Percentiles rank a stretch among this genome's conserved stretches.
Evolutionary conservation across 2,329 filamentous ascomycete genomes (phyloP).

Genomic region (Daldinia sp.): DNA sequence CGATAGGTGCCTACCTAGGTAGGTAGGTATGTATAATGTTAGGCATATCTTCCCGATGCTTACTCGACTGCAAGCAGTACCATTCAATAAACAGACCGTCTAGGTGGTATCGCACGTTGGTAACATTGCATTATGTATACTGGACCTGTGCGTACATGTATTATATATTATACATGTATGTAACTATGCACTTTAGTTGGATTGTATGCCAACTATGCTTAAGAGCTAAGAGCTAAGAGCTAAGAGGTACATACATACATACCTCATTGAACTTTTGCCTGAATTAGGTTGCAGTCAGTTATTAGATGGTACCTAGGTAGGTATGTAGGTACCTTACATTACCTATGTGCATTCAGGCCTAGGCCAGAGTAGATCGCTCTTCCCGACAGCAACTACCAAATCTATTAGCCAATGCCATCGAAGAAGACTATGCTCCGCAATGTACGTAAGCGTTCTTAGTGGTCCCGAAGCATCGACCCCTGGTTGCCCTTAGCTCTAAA

Average conservation of each 20-base stretch:
- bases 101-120: neutral
- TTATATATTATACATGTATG: neutral
- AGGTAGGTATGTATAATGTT: neutral
- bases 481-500: constrained; percentile 23
- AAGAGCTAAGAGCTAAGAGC: no score
- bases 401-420: constrained; percentile 28
- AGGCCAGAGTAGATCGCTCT: constrained; percentile 10
- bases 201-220: no score
- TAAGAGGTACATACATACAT: no score
- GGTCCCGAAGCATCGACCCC: constrained; percentile 4
- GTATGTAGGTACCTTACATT: constrained; percentile 7
- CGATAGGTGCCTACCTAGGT: neutral
- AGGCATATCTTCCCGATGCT: neutral
- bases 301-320: neutral
- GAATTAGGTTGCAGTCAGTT: no score
- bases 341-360: no score
- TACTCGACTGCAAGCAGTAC: neutral
- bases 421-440: constrained; percentile 30
- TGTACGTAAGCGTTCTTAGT: constrained; percentile 33
- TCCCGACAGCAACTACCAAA: constrained; percentile 21
- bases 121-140: neutral
- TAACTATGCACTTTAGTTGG: no score
- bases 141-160: neutral
- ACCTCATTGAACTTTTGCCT: no score
- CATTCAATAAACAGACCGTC: neutral